Percentiles rank a stretch among this genome's conserved stretches.
These are phyloP conservation scores for Phialocephala subalpina DNA, from an alignment of 2,329 filamentous ascomycete genomes.

Conservation along the genomic window DNA sequence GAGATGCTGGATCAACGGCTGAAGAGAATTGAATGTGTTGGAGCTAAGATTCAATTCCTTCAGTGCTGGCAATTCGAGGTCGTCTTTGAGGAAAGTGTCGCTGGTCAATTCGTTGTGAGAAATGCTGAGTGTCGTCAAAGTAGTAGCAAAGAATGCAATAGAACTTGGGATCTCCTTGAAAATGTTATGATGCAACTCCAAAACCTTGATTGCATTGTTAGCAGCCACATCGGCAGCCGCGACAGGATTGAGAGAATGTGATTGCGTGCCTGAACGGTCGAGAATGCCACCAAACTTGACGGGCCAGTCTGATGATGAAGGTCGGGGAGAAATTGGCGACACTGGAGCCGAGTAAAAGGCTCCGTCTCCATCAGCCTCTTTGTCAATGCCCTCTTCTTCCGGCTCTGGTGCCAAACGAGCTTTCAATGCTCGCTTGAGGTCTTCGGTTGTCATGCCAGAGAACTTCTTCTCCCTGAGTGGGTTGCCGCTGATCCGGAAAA, in stretches of 20 bases:
- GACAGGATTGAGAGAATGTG: constrained; percentile 65
- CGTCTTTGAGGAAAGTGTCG: constrained; percentile 69
- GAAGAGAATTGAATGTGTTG: constrained; percentile 77
- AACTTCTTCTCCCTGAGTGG: constrained; percentile 90
- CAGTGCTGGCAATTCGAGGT: constrained; percentile 75
- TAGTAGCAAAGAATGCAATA: constrained; percentile 74
- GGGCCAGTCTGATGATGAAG: constrained; percentile 40
- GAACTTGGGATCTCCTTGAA: constrained; percentile 74
- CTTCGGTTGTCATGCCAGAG: constrained; percentile 78
- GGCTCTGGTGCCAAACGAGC: constrained; percentile 67
- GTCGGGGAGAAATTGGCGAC: constrained; percentile 37
- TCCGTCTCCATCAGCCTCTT: constrained; percentile 45
- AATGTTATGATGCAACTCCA: constrained; percentile 81
- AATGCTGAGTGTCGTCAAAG: constrained; percentile 75
- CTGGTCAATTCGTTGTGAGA: constrained; percentile 77
- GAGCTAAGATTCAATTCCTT: constrained; percentile 79
- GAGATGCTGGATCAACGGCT: constrained; percentile 70
- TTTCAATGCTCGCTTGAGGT: constrained; percentile 78
- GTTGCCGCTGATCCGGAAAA: constrained; percentile 85
- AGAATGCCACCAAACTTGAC: constrained; percentile 59
- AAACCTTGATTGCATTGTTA: constrained; percentile 58
- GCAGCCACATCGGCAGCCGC: constrained; percentile 63
- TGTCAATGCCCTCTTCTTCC: constrained; percentile 35
- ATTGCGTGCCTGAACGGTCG: constrained; percentile 74
- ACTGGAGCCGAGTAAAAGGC: constrained; percentile 36